phyloP scores from a whole-genome alignment of 352 stramenopile species.

The Pythium utonaiense region DNA sequence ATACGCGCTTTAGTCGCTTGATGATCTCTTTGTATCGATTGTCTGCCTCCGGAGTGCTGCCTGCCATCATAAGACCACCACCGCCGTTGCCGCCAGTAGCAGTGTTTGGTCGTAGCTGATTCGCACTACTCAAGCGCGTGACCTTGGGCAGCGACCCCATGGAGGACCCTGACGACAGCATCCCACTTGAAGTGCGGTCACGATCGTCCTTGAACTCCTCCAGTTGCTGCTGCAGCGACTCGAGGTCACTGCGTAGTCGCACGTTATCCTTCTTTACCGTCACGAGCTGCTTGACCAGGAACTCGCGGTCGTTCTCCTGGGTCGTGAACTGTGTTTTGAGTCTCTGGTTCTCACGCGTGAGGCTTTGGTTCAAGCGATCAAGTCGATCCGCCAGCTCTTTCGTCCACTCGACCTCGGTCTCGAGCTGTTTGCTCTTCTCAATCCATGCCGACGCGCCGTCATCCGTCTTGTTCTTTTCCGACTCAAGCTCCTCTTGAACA shows the following conservation, averaged over 20 bases:
- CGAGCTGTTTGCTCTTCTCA: constrained; percentile 87
- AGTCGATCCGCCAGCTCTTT: constrained; percentile 89
- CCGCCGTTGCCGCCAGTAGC: not conserved
- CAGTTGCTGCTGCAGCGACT: constrained; percentile 49
- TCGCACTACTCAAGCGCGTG: not conserved
- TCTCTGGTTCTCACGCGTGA: constrained; percentile 84
- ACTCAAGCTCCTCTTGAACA: constrained; percentile 91
- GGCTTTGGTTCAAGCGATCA: constrained; percentile 87
- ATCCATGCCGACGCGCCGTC: constrained; percentile 89
- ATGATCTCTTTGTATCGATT: constrained; percentile 92
- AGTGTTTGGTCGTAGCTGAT: not conserved
- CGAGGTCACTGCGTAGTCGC: constrained; percentile 57
- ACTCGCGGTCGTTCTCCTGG: constrained; percentile 93
- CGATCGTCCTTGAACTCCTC: constrained; percentile 47
- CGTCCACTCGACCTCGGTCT: constrained; percentile 87
- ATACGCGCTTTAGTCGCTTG: constrained; percentile 85
- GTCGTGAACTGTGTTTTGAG: constrained; percentile 90
- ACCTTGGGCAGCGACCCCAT: constrained; percentile 25
- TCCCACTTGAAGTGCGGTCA: constrained; percentile 12
- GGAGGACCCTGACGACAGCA: constrained; percentile 20
- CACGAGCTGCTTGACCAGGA: constrained; percentile 91
- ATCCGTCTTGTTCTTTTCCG: constrained; percentile 89
- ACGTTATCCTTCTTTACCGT: constrained; percentile 91
- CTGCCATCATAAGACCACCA: not conserved
- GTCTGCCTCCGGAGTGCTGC: constrained; percentile 38